A percentile compares a stretch with the other conserved stretches of the same genome.
Evolutionary conservation across 2,329 filamentous ascomycete genomes (phyloP).

Genomic region (Cytospora paraplurivora): DNA sequence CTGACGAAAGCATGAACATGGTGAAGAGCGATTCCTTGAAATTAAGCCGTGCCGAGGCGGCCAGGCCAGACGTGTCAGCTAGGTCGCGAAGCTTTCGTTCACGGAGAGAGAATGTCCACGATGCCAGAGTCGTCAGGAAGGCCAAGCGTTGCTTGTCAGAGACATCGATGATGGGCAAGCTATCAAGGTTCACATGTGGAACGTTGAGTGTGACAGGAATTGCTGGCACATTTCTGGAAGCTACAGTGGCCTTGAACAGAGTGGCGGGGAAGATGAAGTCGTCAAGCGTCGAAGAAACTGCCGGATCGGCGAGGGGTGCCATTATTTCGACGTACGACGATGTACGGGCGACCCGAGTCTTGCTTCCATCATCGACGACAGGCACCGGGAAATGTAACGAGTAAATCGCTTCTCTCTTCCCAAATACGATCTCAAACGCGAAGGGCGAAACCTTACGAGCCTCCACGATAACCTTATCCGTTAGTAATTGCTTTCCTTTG

Average conservation of each 20-base stretch:
- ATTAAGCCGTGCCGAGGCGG: slow-evolving; percentile 42
- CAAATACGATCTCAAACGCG: slow-evolving; percentile 45
- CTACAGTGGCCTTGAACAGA: slow-evolving; percentile 32
- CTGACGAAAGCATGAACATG: slow-evolving; percentile 49
- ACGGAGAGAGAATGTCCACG: slow-evolving; percentile 45
- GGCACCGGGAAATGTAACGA: slow-evolving; percentile 46
- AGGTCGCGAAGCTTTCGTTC: slow-evolving; percentile 43
- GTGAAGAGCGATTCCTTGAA: slow-evolving; percentile 53
- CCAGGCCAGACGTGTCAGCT: slow-evolving; percentile 30
- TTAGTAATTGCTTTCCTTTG: slow-evolving; percentile 41
- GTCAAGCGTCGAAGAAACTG: slow-evolving; percentile 31
- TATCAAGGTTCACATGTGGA: slow-evolving; percentile 48
- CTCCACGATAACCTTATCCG: slow-evolving; percentile 41
- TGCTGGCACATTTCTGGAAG: neutral
- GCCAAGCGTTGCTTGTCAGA: slow-evolving; percentile 37
- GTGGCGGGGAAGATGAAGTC: slow-evolving; percentile 43
- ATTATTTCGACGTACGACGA: slow-evolving; percentile 50
- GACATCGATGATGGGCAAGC: slow-evolving; percentile 46
- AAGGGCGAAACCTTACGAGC: slow-evolving; percentile 45
- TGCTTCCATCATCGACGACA: slow-evolving; percentile 40
- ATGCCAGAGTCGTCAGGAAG: slow-evolving; percentile 46
- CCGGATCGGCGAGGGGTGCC: slow-evolving; percentile 39
- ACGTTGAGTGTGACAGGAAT: slow-evolving; percentile 44
- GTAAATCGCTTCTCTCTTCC: slow-evolving; percentile 35
- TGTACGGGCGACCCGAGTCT: slow-evolving; percentile 46